phyloP scores from a whole-genome alignment of 805 yeast genomes.

The Sugiyamaella marilandica region DNA sequence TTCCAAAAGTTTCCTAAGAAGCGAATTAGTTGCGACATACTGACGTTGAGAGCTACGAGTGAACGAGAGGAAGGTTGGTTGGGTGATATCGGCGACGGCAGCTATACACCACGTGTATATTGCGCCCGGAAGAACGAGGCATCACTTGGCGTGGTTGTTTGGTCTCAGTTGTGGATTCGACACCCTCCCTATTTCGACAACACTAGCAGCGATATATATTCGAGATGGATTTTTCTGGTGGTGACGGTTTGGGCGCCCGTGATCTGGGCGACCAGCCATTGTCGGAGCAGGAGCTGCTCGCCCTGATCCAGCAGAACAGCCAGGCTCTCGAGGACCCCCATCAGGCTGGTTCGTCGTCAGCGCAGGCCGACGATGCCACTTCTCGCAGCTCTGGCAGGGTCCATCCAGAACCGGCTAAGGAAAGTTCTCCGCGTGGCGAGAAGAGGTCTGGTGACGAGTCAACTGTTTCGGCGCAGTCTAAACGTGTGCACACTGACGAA shows the following conservation, averaged over 20 bases:
- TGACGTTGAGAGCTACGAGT: too few relatives aligned
- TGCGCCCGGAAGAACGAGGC: not conserved
- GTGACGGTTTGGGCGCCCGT: not conserved
- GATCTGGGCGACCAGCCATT: conserved; percentile 8
- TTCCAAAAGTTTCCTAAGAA: too few relatives aligned
- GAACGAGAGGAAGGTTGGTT: too few relatives aligned
- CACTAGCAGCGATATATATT: not conserved
- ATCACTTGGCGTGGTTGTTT: too few relatives aligned
- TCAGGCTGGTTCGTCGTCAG: not conserved
- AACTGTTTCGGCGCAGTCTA: not conserved
- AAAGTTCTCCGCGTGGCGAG: not conserved
- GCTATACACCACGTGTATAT: not conserved
- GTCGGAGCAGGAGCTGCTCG: conserved; percentile 14
- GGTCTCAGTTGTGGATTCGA: too few relatives aligned
- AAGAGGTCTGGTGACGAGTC: not conserved
- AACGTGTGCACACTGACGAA: not conserved
- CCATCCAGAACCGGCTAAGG: not conserved
- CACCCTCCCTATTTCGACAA: too few relatives aligned
- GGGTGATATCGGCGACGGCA: too few relatives aligned
- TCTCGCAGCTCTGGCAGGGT: not conserved
- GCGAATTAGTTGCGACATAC: too few relatives aligned
- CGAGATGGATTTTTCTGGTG: conserved; percentile 3
- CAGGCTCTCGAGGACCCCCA: not conserved
- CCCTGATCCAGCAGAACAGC: conserved; percentile 13
- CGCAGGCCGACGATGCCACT: not conserved